phyloP scores from a whole-genome alignment of 768 basidiomycete genomes.

The Kwoniella sp. region DNA sequence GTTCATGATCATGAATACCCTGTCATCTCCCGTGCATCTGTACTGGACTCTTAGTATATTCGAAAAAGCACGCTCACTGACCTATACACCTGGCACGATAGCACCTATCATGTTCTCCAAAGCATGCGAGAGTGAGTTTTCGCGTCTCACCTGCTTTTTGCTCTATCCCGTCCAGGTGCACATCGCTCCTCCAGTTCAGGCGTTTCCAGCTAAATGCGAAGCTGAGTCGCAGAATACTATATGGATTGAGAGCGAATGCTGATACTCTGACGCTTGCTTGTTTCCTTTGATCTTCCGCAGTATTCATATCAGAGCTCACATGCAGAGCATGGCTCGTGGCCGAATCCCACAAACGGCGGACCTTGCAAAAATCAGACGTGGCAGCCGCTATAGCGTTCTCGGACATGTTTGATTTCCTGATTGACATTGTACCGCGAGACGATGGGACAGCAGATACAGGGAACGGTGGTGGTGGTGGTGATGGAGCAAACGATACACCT shows the following conservation, averaged over 20 bases:
- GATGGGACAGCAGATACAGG: constrained; percentile 56
- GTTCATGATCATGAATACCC: no score
- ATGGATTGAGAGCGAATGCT: no score
- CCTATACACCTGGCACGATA: no score
- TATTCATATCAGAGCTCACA: constrained; percentile 96
- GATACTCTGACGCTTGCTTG: no score
- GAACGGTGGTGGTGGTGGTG: not conserved
- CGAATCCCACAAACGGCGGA: constrained; percentile 94
- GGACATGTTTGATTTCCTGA: constrained; percentile 96
- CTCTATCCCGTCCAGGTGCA: not conserved
- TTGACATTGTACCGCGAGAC: constrained; percentile 91
- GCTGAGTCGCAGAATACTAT: no score
- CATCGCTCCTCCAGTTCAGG: no score
- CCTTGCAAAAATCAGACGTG: constrained; percentile 88
- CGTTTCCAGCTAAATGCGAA: no score
- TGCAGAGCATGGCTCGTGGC: constrained; percentile 93
- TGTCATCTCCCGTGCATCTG: no score
- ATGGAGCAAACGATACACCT: not conserved
- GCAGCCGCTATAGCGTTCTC: constrained; percentile 87
- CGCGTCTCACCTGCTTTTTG: not conserved
- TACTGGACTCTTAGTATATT: no score
- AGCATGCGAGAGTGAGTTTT: constrained; percentile 88
- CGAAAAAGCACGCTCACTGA: no score
- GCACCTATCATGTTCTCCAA: constrained; percentile 96
- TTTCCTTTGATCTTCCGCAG: constrained; percentile 57